phyloP scores from a whole-genome alignment of 192 early-diverging fungal genomes.

The Irineochytrium annulatum region DNA sequence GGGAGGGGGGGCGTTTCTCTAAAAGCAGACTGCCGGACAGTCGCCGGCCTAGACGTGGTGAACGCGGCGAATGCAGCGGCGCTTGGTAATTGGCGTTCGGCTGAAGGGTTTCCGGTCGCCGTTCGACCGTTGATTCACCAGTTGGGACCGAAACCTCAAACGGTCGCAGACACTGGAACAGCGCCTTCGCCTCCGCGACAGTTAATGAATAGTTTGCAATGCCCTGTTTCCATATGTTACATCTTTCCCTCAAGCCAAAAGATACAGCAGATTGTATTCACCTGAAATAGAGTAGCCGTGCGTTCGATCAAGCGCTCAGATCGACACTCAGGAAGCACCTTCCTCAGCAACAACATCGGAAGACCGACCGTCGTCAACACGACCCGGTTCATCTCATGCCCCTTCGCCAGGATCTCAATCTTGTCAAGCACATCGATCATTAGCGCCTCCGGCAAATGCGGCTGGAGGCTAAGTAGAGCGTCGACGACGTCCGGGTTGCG shows the following conservation, averaged over 20 bases:
- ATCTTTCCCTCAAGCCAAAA: not conserved
- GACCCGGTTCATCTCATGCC: slow-evolving; percentile 38
- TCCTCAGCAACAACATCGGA: slow-evolving; percentile 22
- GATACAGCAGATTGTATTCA: not conserved
- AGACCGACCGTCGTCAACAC: slow-evolving; percentile 23
- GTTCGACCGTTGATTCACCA: too few relatives aligned
- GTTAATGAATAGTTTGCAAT: slow-evolving; percentile 37
- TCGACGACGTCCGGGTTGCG: slow-evolving; percentile 32
- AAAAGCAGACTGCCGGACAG: slow-evolving; percentile 18
- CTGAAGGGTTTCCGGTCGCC: too few relatives aligned
- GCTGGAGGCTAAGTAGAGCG: slow-evolving; percentile 19
- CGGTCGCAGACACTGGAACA: slow-evolving; percentile 25
- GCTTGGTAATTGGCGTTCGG: too few relatives aligned
- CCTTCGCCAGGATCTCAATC: slow-evolving; percentile 18
- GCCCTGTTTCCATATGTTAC: slow-evolving; percentile 3
- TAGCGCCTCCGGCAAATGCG: slow-evolving; percentile 14
- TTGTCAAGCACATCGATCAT: slow-evolving; percentile 12
- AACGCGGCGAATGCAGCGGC: too few relatives aligned
- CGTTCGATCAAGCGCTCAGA: slow-evolving; percentile 20
- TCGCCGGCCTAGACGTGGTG: slow-evolving; percentile 1
- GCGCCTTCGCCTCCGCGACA: slow-evolving; percentile 34
- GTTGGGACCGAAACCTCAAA: slow-evolving; percentile 3
- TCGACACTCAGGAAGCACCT: slow-evolving; percentile 12
- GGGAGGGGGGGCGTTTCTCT: slow-evolving; percentile 1
- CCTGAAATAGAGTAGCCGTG: slow-evolving; percentile 28